Conservation (phyloP, 768 basidiomycete genomes). For the Cystobasidium ongulense region DNA sequence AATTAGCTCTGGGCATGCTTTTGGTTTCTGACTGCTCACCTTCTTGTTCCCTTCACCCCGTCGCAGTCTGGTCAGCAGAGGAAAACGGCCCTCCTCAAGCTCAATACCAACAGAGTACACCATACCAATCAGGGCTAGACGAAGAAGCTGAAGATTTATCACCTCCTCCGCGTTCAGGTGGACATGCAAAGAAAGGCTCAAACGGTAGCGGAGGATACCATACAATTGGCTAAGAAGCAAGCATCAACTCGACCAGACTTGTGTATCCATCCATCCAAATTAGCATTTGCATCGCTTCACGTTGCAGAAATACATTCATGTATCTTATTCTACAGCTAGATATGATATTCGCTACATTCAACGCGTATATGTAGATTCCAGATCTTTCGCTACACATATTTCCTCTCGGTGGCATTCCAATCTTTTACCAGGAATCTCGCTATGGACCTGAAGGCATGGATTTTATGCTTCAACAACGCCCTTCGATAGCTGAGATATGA, state of each 20-base stretch:
- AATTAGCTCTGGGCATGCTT: neutral
- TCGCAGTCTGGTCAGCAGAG: constrained; percentile 25
- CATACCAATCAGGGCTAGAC: constrained; percentile 1
- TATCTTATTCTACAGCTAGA: too few species aligned
- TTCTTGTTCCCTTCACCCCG: too few species aligned
- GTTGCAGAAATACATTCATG: too few species aligned
- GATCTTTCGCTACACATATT: too few species aligned
- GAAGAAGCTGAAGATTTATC: constrained; percentile 18
- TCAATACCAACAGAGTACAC: neutral
- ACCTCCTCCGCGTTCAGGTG: neutral
- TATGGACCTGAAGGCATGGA: neutral
- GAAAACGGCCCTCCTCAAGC: neutral
- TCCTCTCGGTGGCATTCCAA: neutral
- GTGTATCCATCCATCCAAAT: neutral
- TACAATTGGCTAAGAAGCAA: constrained; percentile 3
- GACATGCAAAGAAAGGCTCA: constrained; percentile 7
- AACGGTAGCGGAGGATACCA: constrained; percentile 16
- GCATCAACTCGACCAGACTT: neutral
- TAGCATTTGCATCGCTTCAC: neutral
- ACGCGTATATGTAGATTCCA: too few species aligned
- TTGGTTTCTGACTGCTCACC: neutral
- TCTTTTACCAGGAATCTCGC: neutral
- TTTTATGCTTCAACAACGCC: neutral
- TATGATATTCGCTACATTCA: too few species aligned
- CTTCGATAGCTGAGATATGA: neutral